Conservation (phyloP, 805 yeast genomes). For the Wickerhamia fluorescens region DNA sequence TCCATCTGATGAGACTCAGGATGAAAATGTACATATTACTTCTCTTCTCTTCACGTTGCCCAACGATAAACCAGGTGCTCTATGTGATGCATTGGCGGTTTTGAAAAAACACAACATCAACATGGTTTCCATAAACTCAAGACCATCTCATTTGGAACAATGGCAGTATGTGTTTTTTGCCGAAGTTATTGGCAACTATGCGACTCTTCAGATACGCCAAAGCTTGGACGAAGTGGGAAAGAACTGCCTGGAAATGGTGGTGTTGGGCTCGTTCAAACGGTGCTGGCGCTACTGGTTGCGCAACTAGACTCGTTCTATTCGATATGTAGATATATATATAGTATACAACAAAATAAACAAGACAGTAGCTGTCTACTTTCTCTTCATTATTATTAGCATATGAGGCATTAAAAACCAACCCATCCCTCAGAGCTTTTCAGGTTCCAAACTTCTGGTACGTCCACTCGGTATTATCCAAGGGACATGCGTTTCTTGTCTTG, state of each 20-base stretch:
- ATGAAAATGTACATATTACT: conserved; percentile 27
- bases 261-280: conserved; percentile 55
- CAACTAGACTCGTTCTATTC: too few species aligned
- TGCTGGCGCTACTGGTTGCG: conserved; percentile 27
- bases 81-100: conserved; percentile 55
- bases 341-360: not conserved
- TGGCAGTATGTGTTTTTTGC: conserved; percentile 85
- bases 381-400: too few species aligned
- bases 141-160: conserved; percentile 59
- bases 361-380: too few species aligned
- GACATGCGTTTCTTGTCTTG: conserved; percentile 92
- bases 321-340: conserved; percentile 1
- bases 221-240: conserved; percentile 38
- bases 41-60: conserved; percentile 60
- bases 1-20: conserved; percentile 5
- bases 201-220: conserved; percentile 17
- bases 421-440: conserved; percentile 14
- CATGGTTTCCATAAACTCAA: conserved; percentile 64
- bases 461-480: conserved; percentile 93
- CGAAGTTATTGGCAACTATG: conserved; percentile 48
- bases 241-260: conserved; percentile 43
- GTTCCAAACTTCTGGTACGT: conserved; percentile 61
- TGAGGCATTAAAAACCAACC: too few species aligned
- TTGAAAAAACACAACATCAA: conserved; percentile 53
- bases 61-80: conserved; percentile 64